Percentiles rank a stretch among this genome's conserved stretches.
Conservation (phyloP, 495 filamentous ascomycete species). For the Chlorociboria aeruginascens region DNA sequence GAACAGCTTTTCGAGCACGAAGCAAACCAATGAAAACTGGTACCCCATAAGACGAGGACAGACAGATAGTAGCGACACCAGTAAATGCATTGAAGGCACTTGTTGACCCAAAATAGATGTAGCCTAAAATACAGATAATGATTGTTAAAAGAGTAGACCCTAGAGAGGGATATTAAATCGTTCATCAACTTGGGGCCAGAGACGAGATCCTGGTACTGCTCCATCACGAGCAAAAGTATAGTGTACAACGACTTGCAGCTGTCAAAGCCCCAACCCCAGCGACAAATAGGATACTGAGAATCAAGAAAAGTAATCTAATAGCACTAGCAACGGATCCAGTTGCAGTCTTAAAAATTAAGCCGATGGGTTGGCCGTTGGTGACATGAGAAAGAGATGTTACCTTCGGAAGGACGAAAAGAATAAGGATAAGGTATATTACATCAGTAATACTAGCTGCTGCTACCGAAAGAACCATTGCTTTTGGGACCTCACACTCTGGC, state of each 20-base stretch:
- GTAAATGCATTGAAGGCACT: constrained; percentile 58
- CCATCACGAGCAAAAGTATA: constrained; percentile 15
- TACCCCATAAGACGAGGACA: constrained; percentile 49
- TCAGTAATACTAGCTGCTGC: constrained; percentile 46
- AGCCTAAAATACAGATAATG: constrained; percentile 43
- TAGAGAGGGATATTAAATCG: constrained; percentile 44
- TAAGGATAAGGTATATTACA: constrained; percentile 47
- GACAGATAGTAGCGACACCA: constrained; percentile 52
- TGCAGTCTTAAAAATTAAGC: constrained; percentile 42
- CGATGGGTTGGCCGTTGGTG: constrained; percentile 46
- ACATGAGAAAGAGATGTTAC: constrained; percentile 36
- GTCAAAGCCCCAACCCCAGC: constrained; percentile 47
- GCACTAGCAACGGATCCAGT: constrained; percentile 51
- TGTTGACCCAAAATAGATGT: constrained; percentile 51
- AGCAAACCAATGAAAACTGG: constrained; percentile 46
- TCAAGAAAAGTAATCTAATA: constrained; percentile 60
- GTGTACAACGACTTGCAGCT: constrained; percentile 46
- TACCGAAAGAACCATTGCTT: constrained; percentile 47
- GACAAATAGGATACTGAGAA: constrained; percentile 56
- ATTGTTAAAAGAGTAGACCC: constrained; percentile 43
- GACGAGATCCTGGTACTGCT: constrained; percentile 33
- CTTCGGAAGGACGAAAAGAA: constrained; percentile 50
- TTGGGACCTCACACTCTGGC: constrained; percentile 44
- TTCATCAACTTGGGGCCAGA: constrained; percentile 49
- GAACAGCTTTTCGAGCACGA: constrained; percentile 29